Evolutionary conservation across 2,329 filamentous ascomycete species (phyloP).

Genomic region (Xylariales sp.): DNA sequence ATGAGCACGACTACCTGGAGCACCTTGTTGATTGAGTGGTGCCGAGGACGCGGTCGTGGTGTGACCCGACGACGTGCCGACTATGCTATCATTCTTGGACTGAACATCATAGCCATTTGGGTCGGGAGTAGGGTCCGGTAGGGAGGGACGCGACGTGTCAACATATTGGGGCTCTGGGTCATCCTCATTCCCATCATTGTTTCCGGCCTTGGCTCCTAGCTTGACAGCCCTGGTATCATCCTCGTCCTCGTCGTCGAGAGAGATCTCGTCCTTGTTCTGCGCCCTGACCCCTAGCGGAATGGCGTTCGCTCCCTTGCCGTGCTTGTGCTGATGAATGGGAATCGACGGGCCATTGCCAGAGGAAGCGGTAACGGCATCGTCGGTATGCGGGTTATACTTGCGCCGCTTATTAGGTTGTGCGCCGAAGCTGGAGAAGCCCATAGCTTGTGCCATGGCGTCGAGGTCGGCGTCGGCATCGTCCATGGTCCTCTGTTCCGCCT

Average conservation of each 20-base stretch:
- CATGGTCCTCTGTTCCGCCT: no score
- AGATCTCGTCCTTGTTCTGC: constrained; percentile 42
- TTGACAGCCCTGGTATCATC: constrained; percentile 18
- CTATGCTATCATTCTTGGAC: constrained; percentile 23
- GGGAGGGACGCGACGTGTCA: constrained; percentile 26
- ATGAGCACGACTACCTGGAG: constrained; percentile 12
- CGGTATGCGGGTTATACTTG: constrained; percentile 56
- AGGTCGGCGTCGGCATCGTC: constrained; percentile 30
- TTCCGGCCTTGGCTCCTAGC: constrained; percentile 3
- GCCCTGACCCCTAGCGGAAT: constrained; percentile 19
- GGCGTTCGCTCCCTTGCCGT: constrained; percentile 7
- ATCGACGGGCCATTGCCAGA: constrained; percentile 20
- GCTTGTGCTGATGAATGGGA: constrained; percentile 8
- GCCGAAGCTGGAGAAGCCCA: constrained; percentile 74
- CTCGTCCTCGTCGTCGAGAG: constrained; percentile 32
- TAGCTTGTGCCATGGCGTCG: constrained; percentile 57
- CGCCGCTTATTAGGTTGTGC: constrained; percentile 57
- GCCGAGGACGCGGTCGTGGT: neutral
- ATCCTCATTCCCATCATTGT: constrained; percentile 8
- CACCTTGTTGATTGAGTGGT: constrained; percentile 3
- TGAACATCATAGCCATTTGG: constrained; percentile 16
- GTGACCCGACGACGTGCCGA: constrained; percentile 12
- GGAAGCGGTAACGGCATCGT: constrained; percentile 26
- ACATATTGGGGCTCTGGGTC: constrained; percentile 24
- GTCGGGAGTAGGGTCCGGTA: constrained; percentile 12